Base-by-base conservation (phyloP, 768 basidiomycete species). In the Udeniomyces megalosporus region DNA sequence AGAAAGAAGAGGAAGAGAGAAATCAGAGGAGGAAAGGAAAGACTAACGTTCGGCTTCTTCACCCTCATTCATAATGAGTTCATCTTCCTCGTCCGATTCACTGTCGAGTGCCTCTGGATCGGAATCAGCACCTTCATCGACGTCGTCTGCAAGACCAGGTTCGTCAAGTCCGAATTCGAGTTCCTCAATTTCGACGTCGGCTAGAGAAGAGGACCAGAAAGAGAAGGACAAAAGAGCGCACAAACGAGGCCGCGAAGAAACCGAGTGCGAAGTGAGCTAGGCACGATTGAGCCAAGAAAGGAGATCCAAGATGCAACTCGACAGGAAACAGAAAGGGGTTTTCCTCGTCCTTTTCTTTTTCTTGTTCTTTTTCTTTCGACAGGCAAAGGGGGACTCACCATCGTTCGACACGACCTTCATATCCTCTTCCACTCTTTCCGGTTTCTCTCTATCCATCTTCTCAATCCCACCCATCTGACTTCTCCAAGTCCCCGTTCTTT, bases 11-110 rank as follows among this genome's bases (percentile, higher is more conserved):
- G 47, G 51, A 17, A 62, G 35, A 49, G 55, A 62, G 17, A 42
- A 60, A 11, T 17, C 20, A 4, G n/a, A 60, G 32, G n/a, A 32
- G 28, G 11, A n/a, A 50, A 50, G 26, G 26, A 24, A 29, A 20
- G 29, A 52, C 66, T 56, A 20, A 74, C 74, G 76, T 67, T 90
- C 85, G 1, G 79, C 78, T 58, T 85, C 83, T 51, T 42, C 38
- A 17, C 85, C 84, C 10, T 77, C 69, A 60, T 82, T 79, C 8
- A 83, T 76, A 29, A 81, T 81, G 3, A 84, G 74, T 26, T 70
- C 71, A 45, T 81, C 72, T 2, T 74, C 74, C 24, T 80, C 86
- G 50, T 85, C 87, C 65, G 83, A 84, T 51, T 90, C 87, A 12
- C 72, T 75, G 61, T 78, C 77, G 34, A 78, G 70, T 4, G 79